Evolutionary conservation across 352 stramenopile species (phyloP).

Genomic region (Phytophthora meadii): DNA sequence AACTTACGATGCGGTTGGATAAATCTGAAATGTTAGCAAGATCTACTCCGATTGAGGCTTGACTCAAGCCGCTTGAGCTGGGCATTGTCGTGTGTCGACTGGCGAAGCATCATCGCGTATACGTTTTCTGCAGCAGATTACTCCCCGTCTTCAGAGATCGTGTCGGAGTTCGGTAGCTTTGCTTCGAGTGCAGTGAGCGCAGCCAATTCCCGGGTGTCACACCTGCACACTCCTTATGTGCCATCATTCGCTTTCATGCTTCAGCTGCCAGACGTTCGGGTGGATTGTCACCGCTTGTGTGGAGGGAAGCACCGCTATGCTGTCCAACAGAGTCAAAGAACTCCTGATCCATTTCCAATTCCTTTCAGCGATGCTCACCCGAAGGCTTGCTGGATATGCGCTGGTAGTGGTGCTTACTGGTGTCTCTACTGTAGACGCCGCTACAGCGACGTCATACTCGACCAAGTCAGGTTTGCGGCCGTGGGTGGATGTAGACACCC

Average conservation of each 20-base stretch:
- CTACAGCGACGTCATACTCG: constrained; percentile 25
- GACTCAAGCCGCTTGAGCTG: no score
- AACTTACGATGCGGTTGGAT: no score
- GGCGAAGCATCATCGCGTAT: no score
- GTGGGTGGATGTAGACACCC: constrained; percentile 67
- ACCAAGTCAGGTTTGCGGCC: constrained; percentile 56
- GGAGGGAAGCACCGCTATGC: constrained; percentile 8
- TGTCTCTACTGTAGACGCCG: constrained; percentile 2
- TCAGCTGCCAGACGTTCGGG: constrained; percentile 22
- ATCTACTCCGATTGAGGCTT: no score
- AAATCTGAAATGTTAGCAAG: no score
- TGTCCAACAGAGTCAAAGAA: constrained; percentile 22
- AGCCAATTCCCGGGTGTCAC: constrained; percentile 32
- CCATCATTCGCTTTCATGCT: constrained; percentile 23
- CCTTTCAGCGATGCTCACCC: constrained; percentile 10
- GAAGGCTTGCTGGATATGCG: constrained; percentile 1
- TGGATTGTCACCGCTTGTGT: constrained; percentile 22
- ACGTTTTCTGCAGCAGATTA: no score
- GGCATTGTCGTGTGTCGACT: no score
- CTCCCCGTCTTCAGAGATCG: no score
- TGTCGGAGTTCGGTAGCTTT: constrained; percentile 18
- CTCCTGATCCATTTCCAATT: constrained; percentile 15
- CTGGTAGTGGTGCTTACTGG: not conserved
- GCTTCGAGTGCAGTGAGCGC: constrained; percentile 24
- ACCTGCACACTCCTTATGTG: constrained; percentile 9